phyloP scores from a whole-genome alignment of 495 filamentous ascomycete genomes.

The Penicillium psychrofluorescens region DNA sequence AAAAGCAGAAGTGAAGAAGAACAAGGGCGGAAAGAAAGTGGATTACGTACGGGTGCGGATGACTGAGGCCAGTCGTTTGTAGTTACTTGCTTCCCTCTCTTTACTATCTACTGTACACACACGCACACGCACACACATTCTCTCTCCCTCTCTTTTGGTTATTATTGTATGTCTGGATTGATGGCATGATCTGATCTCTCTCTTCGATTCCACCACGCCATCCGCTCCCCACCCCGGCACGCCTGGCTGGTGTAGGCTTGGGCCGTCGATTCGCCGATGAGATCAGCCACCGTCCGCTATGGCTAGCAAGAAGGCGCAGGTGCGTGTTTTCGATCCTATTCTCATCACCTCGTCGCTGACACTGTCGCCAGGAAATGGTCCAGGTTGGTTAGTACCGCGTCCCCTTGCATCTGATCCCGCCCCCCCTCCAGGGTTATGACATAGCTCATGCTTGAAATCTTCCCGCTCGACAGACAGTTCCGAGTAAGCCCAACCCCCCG shows the following conservation, averaged over 20 bases:
- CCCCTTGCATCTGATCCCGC: slow-evolving; percentile 14
- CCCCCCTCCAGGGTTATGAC: neutral
- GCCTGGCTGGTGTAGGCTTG: no score
- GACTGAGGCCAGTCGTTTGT: no score
- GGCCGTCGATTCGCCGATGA: slow-evolving; percentile 10
- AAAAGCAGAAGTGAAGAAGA: slow-evolving; percentile 6
- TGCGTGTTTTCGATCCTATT: slow-evolving; percentile 21
- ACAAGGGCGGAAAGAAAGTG: slow-evolving; percentile 12
- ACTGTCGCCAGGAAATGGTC: slow-evolving; percentile 78
- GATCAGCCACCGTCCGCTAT: slow-evolving; percentile 22
- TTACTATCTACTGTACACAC: neutral
- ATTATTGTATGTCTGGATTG: no score
- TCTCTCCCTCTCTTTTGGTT: neutral
- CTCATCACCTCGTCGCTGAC: slow-evolving; percentile 7
- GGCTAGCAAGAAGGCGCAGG: slow-evolving; percentile 66
- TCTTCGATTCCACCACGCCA: no score
- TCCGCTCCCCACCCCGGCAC: no score
- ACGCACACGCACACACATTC: neutral
- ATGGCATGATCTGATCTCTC: no score
- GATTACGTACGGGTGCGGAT: slow-evolving; percentile 10
- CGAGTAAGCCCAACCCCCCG: slow-evolving; percentile 36
- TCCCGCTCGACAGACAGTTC: slow-evolving; percentile 30
- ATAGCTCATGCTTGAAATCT: slow-evolving; percentile 17
- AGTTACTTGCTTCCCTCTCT: no score
- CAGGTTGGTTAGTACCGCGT: slow-evolving; percentile 81